Evolutionary conservation across 208 protist genomes (phyloP), one percentile per base, ranked within the genome.

Genomic region (Trypanosoma avium): DNA sequence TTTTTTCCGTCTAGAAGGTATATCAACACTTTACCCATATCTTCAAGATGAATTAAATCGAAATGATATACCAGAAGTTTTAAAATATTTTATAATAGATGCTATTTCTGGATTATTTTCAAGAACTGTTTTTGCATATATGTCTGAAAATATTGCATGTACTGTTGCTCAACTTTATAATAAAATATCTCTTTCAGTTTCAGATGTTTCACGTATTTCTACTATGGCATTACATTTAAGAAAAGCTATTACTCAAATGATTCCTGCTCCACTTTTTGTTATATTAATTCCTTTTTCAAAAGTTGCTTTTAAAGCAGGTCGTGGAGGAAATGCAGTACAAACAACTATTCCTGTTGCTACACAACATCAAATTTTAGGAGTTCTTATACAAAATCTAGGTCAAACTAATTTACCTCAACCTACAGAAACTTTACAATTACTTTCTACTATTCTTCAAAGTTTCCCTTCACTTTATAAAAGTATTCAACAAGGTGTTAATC

Each of bases 261-360:
- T 96, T 55, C 85, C 87, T 13, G 77, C 85, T 4, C 82, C 87
- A 30, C 76, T 96, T 60, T 89, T 93, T 66, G 80, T 88, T 1
- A 79, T 88, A 48, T 72, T 96, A 43, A 68, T 80, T 17, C 60
- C 83, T 22, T 93, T 96, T 63, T 72, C 75, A 33, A 65, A 63
- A n/a, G 84, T 92, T 17, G 87, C 87, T 35, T 96, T 96, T 75
- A 92, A 90, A 73, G 79, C 82, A 19, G 84, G 87, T 27, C 75
- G 84, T 46, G 90, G 85, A 32, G 56, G 70, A 58, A 86, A 90
- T 67, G 86, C 84, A 26, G 36, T 83, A 19, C 77, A 79, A 30
- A 93, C 86, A 24, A 92, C 90, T 3, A 96, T 96, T 65, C 82
- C 84, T 29, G 69, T 96, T 36, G 75, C 90, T 24, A 94, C 90